Percentiles rank a stretch among this genome's conserved stretches.
Evolutionary conservation across 1,284 basidiomycete genomes (phyloP).

Genomic region (Lentinus polychrous): DNA sequence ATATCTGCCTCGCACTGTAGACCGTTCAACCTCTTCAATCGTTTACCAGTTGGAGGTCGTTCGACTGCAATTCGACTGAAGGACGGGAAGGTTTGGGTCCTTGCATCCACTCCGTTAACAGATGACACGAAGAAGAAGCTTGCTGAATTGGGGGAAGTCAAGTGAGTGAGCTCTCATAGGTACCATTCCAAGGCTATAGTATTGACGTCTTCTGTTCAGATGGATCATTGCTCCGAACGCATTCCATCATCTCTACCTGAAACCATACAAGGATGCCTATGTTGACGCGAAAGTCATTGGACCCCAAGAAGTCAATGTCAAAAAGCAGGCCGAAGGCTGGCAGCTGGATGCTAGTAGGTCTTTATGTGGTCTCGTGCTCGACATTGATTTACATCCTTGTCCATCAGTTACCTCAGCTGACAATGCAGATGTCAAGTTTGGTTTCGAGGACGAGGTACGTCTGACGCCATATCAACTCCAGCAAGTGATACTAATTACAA

Average conservation of each 20-base stretch:
- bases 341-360: constrained; percentile 55
- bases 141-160: constrained; percentile 71
- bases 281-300: constrained; percentile 73
- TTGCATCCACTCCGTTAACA: constrained; percentile 80
- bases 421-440: constrained; percentile 57
- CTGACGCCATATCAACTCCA: not conserved
- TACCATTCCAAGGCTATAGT: no score
- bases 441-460: constrained; percentile 77
- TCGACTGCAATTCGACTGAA: constrained; percentile 78
- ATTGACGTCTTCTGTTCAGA: constrained; percentile 25
- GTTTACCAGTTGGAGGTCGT: constrained; percentile 73
- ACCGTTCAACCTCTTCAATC: constrained; percentile 61
- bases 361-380: constrained; percentile 2
- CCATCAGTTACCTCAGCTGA: constrained; percentile 57
- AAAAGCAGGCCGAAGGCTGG: constrained; percentile 30
- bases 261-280: constrained; percentile 61
- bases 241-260: constrained; percentile 61
- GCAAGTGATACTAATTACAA: constrained; percentile 2
- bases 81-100: constrained; percentile 75
- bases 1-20: constrained; percentile 25
- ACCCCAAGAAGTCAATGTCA: constrained; percentile 49
- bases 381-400: not conserved
- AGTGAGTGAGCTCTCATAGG: constrained; percentile 38
- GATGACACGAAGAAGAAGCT: constrained; percentile 68
- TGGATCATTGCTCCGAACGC: constrained; percentile 62